Evolutionary conservation across 1,284 basidiomycete genomes (phyloP), one percentile per base, ranked within the genome.

Genomic region (Anthracocystis panici-leucophaei): DNA sequence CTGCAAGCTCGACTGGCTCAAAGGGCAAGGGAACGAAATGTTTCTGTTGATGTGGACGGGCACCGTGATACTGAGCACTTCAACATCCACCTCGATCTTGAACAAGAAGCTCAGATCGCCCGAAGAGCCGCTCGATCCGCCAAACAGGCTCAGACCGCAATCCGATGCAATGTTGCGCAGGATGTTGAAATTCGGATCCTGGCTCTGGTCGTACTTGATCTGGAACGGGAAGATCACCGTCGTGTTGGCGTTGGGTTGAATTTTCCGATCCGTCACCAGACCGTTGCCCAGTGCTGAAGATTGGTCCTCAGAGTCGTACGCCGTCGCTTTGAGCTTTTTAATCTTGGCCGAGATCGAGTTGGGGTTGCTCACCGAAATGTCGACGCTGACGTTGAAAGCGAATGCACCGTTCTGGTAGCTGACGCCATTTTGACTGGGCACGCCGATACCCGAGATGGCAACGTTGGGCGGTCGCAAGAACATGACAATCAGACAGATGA

Each of bases 161-260:
- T 91, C 92, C 14, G 79, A 83, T 29, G 88, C 88, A 29, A 93
- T 82, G 83, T 94, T 92, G 9, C 86, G 74, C 23, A 96, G 87
- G 40, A 95, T 90, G 21, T 78, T 75, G 45, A 87, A 83, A 64
- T 88, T 87, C 5, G 92, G 90, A 76, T 94, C 90, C 55, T 88
- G 81, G 0, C 88, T 82, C 25, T 88, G 87, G 40, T 90, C 89
- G 86, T 95, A 96, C 53, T 89, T 87, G 59, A 97, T 87, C 3
- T 88, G 84, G 85, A 95, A 92, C 1, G 94, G 93, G 87, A 97
- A 93, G 0, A 90, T 89, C 86, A 95, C 90, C 59, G 91, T 92
- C 3, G 91, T 93, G 75, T 89, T 88, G 4, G 88, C 86, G 81
- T 91, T 88, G 11, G 91, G 88, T 7, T 87, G 82, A 83, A 97